Conservation (phyloP, 2,329 filamentous ascomycete species). For the Phialophora expanda region DNA sequence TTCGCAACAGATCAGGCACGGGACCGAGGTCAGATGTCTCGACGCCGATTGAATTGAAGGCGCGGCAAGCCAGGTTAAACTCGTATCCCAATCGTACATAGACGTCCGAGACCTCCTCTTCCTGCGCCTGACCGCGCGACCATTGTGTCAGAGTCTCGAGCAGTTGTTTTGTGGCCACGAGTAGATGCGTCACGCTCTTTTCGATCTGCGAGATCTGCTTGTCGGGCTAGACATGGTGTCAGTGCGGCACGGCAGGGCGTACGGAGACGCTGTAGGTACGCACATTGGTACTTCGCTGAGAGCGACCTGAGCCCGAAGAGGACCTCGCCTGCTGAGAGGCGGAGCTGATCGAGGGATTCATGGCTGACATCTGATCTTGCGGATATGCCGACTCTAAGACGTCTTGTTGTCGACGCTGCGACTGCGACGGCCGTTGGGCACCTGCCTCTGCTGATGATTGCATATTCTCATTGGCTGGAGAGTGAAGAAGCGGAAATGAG, state of each 20-base stretch:
- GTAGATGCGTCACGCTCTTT: constrained; percentile 96
- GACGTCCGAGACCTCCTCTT: constrained; percentile 95
- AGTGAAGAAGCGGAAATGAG: neutral
- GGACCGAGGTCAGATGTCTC: constrained; percentile 93
- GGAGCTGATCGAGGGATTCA: constrained; percentile 22
- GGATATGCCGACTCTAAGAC: constrained; percentile 23
- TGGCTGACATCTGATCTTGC: constrained; percentile 19
- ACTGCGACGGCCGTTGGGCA: constrained; percentile 28
- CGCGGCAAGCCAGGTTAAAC: constrained; percentile 97
- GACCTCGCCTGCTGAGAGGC: constrained; percentile 28
- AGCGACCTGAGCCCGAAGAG: constrained; percentile 33
- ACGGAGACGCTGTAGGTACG: constrained; percentile 46
- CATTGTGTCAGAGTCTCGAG: constrained; percentile 97
- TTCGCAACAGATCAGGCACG: constrained; percentile 86
- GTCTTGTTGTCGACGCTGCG: constrained; percentile 29
- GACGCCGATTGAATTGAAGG: constrained; percentile 95
- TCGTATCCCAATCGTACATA: constrained; percentile 97
- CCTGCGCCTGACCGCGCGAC: constrained; percentile 89
- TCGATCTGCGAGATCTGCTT: constrained; percentile 93
- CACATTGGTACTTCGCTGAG: constrained; percentile 48
- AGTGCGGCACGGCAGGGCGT: constrained; percentile 28
- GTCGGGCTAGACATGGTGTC: constrained; percentile 59
- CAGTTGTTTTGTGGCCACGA: constrained; percentile 96
- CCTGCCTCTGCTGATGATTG: constrained; percentile 21
- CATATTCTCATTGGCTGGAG: constrained; percentile 26